Evolutionary conservation across 1,139 yeast genomes (phyloP), one percentile per base, ranked within the genome.

Genomic region (Yamadazyma atmosphaerica): DNA sequence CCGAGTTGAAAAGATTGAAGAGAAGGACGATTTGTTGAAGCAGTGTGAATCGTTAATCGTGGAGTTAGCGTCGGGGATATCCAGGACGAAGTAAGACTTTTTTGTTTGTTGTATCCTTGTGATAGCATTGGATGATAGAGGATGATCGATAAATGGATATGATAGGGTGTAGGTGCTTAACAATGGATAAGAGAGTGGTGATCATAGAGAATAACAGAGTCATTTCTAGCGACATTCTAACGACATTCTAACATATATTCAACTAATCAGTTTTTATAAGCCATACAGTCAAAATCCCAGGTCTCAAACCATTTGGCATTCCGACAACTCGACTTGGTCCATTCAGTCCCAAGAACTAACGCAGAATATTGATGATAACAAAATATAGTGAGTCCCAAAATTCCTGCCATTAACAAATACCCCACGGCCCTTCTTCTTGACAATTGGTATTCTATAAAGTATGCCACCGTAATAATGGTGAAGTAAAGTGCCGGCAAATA

Each of bases 1-100:
- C 39, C 74, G 89, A 44, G 63, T 73, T 16, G 62, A 63, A 28
- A 85, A 84, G 30, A 74, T 86, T 18, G 55, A 71, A 47, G 79
- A 81, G 51, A 87, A 89, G 53, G 90, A 86, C 43, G 68, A 70
- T 40, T 61, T 90, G 35, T 60, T 84, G 44, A 67, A 68, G 16
- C 75, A 80, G 65, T 84, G 92, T 38, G 90, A 88, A 56, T 74
- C 72, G 2, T 62, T 92, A 49, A 88, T 89, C 24, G 55, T 79
- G 34, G 74, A 76, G 28, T 77, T 83, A 18, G 78, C 90, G 5
- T 58, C 63, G 22, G 86, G 86, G 0, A 74, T 77, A 2, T 68
- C 79, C 3, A 60, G 60, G 33, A 56, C 74, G 1, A 57, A 63
- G 39, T 42, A 34, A 7, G 13, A 12, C 27, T 24, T 5, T 12